These are phyloP conservation scores for Hypoxylon sp. DNA, from an alignment of 2,329 filamentous ascomycete species.

Conservation along the genomic window DNA sequence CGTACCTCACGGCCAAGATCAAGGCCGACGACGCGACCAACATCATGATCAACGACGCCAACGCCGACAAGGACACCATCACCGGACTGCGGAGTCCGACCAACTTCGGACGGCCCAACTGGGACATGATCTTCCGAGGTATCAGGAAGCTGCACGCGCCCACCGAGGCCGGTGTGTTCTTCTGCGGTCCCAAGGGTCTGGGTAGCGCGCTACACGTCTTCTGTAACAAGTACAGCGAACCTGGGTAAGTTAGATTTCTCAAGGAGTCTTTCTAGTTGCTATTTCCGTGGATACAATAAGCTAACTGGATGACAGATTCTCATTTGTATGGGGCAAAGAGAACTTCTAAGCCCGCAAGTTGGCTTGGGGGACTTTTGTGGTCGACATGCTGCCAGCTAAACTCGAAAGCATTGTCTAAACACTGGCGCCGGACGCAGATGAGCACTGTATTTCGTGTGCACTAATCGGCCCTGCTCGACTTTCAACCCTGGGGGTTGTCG, in stretches of 20 bases:
- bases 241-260: slow-evolving; percentile 65
- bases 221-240: slow-evolving; percentile 88
- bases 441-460: slow-evolving; percentile 27
- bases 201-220: slow-evolving; percentile 81
- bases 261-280: not conserved
- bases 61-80: slow-evolving; percentile 84
- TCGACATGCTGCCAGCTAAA: slow-evolving; percentile 21
- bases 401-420: slow-evolving; percentile 18
- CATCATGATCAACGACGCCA: slow-evolving; percentile 92
- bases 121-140: slow-evolving; percentile 88
- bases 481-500: slow-evolving; percentile 10
- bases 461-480: slow-evolving; percentile 20
- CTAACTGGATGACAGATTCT: slow-evolving; percentile 31
- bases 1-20: slow-evolving; percentile 87
- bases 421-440: slow-evolving; percentile 37
- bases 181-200: slow-evolving; percentile 83
- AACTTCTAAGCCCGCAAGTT: slow-evolving; percentile 35
- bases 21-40: slow-evolving; percentile 86
- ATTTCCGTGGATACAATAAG: not conserved
- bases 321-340: slow-evolving; percentile 44
- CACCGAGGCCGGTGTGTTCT: slow-evolving; percentile 80
- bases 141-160: slow-evolving; percentile 81
- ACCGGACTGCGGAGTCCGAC: slow-evolving; percentile 83
- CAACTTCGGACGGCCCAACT: slow-evolving; percentile 86
- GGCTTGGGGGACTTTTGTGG: slow-evolving; percentile 20